These are phyloP conservation scores for Starmerella gropengiesseri DNA, from an alignment of 805 yeast genomes.

Conservation along the genomic window DNA sequence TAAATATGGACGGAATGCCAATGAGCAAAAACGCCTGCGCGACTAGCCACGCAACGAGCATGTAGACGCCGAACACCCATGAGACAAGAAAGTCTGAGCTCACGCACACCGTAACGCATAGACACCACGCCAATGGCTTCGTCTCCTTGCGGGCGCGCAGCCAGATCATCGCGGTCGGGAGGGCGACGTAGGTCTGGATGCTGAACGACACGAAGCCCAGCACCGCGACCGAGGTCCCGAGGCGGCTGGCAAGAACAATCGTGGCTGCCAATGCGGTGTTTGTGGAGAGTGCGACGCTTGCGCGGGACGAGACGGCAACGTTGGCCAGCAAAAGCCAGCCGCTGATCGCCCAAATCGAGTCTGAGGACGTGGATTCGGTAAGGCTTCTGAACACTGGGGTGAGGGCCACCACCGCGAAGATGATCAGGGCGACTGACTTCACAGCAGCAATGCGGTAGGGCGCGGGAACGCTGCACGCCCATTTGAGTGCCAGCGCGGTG, in stretches of 20 bases:
- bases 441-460: constrained; percentile 28
- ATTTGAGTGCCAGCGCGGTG: constrained; percentile 23
- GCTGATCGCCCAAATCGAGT: constrained; percentile 88
- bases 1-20: constrained; percentile 58
- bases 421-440: constrained; percentile 59
- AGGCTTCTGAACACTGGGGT: constrained; percentile 86
- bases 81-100: constrained; percentile 19
- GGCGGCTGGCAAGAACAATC: constrained; percentile 80
- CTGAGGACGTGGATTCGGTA: constrained; percentile 80
- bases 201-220: constrained; percentile 72
- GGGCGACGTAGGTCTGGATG: constrained; percentile 56
- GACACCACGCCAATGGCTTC: constrained; percentile 24
- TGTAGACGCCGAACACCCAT: constrained; percentile 30
- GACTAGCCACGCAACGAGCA: constrained; percentile 41
- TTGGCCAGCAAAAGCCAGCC: constrained; percentile 67
- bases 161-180: constrained; percentile 60
- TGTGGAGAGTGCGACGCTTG: constrained; percentile 55
- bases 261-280: constrained; percentile 78
- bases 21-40: constrained; percentile 41
- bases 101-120: constrained; percentile 22
- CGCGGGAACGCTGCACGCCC: constrained; percentile 20
- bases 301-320: constrained; percentile 59
- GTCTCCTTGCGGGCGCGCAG: constrained; percentile 34
- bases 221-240: constrained; percentile 60
- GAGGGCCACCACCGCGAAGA: constrained; percentile 59